phyloP scores from a whole-genome alignment of 129 eudicot species.

The Artemisia argyi region DNA sequence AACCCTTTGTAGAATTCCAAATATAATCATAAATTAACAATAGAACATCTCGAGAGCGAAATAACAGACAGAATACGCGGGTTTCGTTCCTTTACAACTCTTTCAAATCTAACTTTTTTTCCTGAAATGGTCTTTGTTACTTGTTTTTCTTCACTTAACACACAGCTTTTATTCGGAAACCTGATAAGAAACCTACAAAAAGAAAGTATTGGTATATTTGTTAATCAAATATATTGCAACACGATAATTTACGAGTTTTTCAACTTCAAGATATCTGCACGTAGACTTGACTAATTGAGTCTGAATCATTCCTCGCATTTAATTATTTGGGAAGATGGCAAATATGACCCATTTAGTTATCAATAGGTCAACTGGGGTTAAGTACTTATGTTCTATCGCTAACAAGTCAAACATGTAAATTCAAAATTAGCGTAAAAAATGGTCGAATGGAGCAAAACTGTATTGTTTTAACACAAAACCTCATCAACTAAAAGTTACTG shows the following conservation, averaged over 20 bases:
- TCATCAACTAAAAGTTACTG: no score
- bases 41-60: neutral
- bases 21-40: slow-evolving; percentile 17
- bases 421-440: neutral
- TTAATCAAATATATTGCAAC: neutral
- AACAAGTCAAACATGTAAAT: neutral
- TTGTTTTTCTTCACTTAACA: neutral
- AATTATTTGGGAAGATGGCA: no score
- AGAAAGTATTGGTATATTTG: neutral
- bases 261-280: no score
- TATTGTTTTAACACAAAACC: no score
- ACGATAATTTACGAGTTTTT: no score
- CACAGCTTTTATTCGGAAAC: slow-evolving; percentile 17
- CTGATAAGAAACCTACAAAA: slow-evolving; percentile 22
- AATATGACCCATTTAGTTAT: no score
- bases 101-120: slow-evolving; percentile 19
- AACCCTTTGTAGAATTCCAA: neutral
- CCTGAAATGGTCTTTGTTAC: neutral
- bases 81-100: slow-evolving; percentile 21
- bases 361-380: neutral
- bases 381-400: neutral
- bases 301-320: no score
- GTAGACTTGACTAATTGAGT: no score
- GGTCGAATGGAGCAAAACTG: no score
- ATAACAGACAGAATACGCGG: neutral